phyloP scores from a whole-genome alignment of 495 filamentous ascomycete species.

The Glutinoglossum americanum region DNA sequence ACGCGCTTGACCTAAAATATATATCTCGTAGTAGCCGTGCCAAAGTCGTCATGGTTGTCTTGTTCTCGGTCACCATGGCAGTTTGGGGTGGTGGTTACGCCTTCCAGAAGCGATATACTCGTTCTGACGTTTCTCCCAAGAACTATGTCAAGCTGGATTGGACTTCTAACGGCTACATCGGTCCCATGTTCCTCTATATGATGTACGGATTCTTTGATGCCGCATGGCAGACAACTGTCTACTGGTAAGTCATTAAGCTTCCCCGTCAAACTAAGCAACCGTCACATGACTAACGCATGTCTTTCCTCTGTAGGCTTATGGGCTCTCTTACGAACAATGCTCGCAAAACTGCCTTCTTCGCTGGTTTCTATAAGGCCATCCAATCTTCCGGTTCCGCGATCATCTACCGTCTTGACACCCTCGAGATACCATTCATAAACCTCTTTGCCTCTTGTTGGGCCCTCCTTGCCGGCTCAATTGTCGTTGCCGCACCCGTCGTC shows the following conservation, averaged over 20 bases:
- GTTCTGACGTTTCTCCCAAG: conserved; percentile 19
- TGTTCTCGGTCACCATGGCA: conserved; percentile 55
- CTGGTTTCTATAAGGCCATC: conserved; percentile 93
- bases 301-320: conserved; percentile 36
- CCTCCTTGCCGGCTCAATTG: conserved; percentile 44
- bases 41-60: conserved; percentile 38
- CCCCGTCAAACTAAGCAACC: not conserved
- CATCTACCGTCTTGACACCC: conserved; percentile 36
- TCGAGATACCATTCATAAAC: conserved; percentile 6
- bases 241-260: conserved; percentile 40
- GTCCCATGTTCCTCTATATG: conserved; percentile 79
- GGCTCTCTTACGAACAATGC: conserved; percentile 40
- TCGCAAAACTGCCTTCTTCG: conserved; percentile 78
- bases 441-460: conserved; percentile 39
- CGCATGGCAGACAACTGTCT: conserved; percentile 65
- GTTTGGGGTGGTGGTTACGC: conserved; percentile 81
- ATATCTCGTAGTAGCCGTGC: conserved; percentile 30
- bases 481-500: conserved; percentile 62
- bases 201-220: conserved; percentile 88
- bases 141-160: conserved; percentile 35
- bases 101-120: conserved; percentile 44
- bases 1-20: conserved; percentile 41
- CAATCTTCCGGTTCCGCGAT: conserved; percentile 86
- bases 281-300: not conserved
- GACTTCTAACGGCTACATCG: conserved; percentile 42